A percentile compares a stretch with the other conserved stretches of the same genome.
phyloP scores from a whole-genome alignment of 129 eudicot genomes.

The Tanacetum coccineum region DNA sequence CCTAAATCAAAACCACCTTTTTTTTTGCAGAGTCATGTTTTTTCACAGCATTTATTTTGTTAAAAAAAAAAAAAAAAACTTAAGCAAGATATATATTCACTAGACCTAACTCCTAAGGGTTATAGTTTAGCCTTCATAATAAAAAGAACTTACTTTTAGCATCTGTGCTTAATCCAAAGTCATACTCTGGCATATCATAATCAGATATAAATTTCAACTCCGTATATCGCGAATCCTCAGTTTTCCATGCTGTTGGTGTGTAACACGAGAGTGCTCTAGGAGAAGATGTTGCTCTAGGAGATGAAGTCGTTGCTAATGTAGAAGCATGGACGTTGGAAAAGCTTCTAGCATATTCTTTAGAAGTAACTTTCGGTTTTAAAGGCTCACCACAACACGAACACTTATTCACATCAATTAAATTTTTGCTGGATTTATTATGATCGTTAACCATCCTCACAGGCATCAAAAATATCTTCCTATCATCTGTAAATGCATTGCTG shows the following conservation, averaged over 20 bases:
- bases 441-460: slow-evolving; percentile 18
- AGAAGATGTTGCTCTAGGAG: slow-evolving; percentile 31
- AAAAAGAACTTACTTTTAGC: slow-evolving; percentile 34
- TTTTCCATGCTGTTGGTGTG: slow-evolving; percentile 43
- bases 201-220: slow-evolving; percentile 52
- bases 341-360: slow-evolving; percentile 31
- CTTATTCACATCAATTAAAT: slow-evolving; percentile 4
- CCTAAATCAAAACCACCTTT: too few species aligned
- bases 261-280: slow-evolving; percentile 33
- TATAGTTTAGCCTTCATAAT: too few species aligned
- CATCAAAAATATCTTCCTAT: slow-evolving; percentile 31
- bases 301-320: slow-evolving; percentile 11
- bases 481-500: slow-evolving; percentile 35
- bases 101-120: too few species aligned
- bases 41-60: too few species aligned
- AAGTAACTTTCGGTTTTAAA: slow-evolving; percentile 32
- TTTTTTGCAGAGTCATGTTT: too few species aligned
- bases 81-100: too few species aligned
- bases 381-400: slow-evolving; percentile 91
- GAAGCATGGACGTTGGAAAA: slow-evolving; percentile 26
- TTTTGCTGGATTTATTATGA: slow-evolving; percentile 19
- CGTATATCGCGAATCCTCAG: slow-evolving; percentile 50
- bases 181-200: slow-evolving; percentile 45
- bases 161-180: slow-evolving; percentile 26
- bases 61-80: too few species aligned